Base-by-base conservation (phyloP, 495 filamentous ascomycete species). In the Aspergillus funiculosus region DNA sequence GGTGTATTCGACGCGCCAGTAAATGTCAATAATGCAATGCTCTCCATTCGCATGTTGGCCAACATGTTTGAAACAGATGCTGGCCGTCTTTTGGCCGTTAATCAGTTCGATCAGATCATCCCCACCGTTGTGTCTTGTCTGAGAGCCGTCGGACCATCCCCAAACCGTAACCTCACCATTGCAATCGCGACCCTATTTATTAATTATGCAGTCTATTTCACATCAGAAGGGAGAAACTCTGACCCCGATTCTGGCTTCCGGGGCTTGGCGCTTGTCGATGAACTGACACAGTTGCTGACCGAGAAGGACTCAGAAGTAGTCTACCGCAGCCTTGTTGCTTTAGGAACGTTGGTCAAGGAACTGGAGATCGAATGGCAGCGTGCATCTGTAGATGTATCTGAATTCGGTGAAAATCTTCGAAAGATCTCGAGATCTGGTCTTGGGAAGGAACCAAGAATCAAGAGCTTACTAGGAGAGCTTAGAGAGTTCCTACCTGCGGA, bases 121-220 rank as follows among this genome's bases (percentile, higher is more conserved):
- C 63, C 69, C 9, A 61, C 78, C 19, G 70, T 76, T 4, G 75
- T 72, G 28, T 62, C 68, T 1, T 56, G 65, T 2, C 53, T 72
- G 19, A 60, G 74, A 1, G 73, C 57, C 28, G 59, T 74, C 26
- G 64, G 53, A 39, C 43, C 46, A 3, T 72, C 78, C 1, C 71
- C 71, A n/a, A 92, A 94, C 52, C 80, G 82, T 27, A 95, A 94
- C 55, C 66, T 94, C 6, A 76, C 82, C 35, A 81, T 94, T 43
- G 94, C 92, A 0, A 62, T 89, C 15, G 80, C 86, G 8, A 94
- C 94, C 6, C 71, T 88, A 0, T 83, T 83, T 53, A 83, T 97
- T 58, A 97, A 99, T 66, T 89, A 85, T 65, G 78, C 85, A 3
- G 83, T 86, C 15, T 75, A 82, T 22, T 60, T 80, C 10, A 73